These are phyloP conservation scores for Metschnikowia chrysomelidarum DNA, from an alignment of 805 yeast genomes.

Conservation along the genomic window DNA sequence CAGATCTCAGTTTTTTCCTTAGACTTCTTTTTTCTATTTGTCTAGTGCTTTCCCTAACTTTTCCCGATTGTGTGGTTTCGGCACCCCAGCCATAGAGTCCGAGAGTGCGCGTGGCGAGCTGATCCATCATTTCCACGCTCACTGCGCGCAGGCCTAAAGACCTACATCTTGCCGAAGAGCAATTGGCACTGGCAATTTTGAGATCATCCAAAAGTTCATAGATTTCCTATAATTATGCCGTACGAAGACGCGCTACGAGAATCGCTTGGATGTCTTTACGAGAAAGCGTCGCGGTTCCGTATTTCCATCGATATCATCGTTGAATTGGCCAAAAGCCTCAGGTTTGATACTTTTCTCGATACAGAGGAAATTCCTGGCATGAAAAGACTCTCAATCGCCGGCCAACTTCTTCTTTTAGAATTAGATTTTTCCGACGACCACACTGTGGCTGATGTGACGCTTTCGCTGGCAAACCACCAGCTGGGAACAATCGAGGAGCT, in stretches of 20 bases:
- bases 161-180: not conserved
- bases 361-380: constrained; percentile 20
- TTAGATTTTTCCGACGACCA: constrained; percentile 33
- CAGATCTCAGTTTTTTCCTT: too few relatives aligned
- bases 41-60: too few relatives aligned
- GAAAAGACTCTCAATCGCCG: constrained; percentile 40
- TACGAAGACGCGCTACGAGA: constrained; percentile 12
- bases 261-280: constrained; percentile 27
- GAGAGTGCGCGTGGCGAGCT: too few relatives aligned
- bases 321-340: constrained; percentile 38
- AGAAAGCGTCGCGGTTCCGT: constrained; percentile 29
- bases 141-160: too few relatives aligned
- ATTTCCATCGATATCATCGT: constrained; percentile 38
- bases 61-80: too few relatives aligned
- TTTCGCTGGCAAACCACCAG: constrained; percentile 36
- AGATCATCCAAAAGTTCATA: not conserved
- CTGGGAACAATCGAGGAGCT: constrained; percentile 1
- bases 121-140: too few relatives aligned
- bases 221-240: constrained; percentile 3
- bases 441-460: constrained; percentile 27
- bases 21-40: too few relatives aligned
- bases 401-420: constrained; percentile 38
- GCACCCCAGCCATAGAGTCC: too few relatives aligned
- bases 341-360: constrained; percentile 42
- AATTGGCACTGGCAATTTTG: not conserved